phyloP scores from a whole-genome alignment of 176 grass and related monocot species.

The Oryza meyeriana region DNA sequence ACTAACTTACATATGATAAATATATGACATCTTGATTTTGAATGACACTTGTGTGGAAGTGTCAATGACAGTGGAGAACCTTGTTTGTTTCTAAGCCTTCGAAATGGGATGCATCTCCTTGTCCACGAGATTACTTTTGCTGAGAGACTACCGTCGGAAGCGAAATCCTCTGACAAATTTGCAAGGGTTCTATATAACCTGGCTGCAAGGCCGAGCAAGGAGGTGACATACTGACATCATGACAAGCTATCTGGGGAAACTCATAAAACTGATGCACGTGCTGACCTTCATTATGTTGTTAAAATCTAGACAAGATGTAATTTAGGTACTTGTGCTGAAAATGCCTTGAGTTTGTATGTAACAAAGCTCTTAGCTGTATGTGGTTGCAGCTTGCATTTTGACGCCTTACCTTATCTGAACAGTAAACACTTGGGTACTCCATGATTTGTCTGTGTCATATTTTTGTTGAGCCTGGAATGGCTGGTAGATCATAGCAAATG shows the following conservation, averaged over 20 bases:
- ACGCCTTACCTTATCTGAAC: neutral
- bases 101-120: slow-evolving; percentile 73
- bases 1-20: neutral
- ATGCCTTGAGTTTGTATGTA: slow-evolving; percentile 16
- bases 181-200: slow-evolving; percentile 83
- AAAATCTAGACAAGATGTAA: slow-evolving; percentile 11
- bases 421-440: neutral
- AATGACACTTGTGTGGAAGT: slow-evolving; percentile 55
- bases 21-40: neutral
- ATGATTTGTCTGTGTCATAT: neutral
- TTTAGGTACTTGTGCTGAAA: slow-evolving; percentile 1
- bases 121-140: slow-evolving; percentile 83
- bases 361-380: slow-evolving; percentile 8
- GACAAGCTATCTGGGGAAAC: slow-evolving; percentile 84
- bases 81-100: slow-evolving; percentile 81
- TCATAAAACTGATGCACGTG: slow-evolving; percentile 57
- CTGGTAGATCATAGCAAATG: neutral
- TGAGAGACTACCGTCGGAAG: slow-evolving; percentile 70
- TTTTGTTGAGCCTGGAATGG: neutral
- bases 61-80: slow-evolving; percentile 79
- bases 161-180: slow-evolving; percentile 76
- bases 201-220: slow-evolving; percentile 72
- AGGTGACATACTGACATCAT: slow-evolving; percentile 59
- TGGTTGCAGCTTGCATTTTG: slow-evolving; percentile 10
- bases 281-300: neutral